Evolutionary conservation across 306 rosid species (phyloP), one percentile per base, ranked within the genome.

Genomic region (Benincasa hispida): DNA sequence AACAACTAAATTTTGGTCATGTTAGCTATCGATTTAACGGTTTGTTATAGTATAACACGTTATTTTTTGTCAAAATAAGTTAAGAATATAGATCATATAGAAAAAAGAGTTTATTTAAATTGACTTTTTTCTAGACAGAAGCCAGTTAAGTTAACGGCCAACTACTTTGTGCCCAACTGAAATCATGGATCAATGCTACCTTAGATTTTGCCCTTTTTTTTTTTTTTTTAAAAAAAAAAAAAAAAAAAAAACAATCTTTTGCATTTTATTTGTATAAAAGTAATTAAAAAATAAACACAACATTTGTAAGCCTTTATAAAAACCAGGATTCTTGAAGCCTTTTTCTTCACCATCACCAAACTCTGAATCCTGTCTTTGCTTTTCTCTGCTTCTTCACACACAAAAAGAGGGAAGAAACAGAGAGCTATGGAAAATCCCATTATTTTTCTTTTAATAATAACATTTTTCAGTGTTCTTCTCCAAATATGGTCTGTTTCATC

Each of bases 351-450:
- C 75, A 19, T 22, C 28, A 68, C n/a, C 53, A 68, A 68, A 24
- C 75, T 45, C 21, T 45, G 1, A 15, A 67, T 69, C 11, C 67
- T 72, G 72, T 62, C 83, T 66, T 75, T 72, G 75, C 65, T 81
- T 67, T 58, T 80, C 81, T 73, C 65, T 68, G 50, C 75, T 72
- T 37, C 74, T 17, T 57, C 22, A 5, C 39, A 73, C 57, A 50
- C 8, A 30, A 21, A 72, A 51, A 51, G 9, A 18, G 2, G 6
- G 15, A 2, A 42, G 14, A 57, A 1, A 57, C 6, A 30, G 72
- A 32, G 3, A 80, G 80, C 65, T 39, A 93, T 93, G 96, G 89
- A 86, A 86, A 56, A 86, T 78, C 84, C 86, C 60, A 35, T n/a
- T n/a, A 70, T 82, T 61, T 58, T 82, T 65, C 60, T 85, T 75